Base-by-base conservation (phyloP, 176 grass and related monocot genomes). In the Cenchrus purpureus region DNA sequence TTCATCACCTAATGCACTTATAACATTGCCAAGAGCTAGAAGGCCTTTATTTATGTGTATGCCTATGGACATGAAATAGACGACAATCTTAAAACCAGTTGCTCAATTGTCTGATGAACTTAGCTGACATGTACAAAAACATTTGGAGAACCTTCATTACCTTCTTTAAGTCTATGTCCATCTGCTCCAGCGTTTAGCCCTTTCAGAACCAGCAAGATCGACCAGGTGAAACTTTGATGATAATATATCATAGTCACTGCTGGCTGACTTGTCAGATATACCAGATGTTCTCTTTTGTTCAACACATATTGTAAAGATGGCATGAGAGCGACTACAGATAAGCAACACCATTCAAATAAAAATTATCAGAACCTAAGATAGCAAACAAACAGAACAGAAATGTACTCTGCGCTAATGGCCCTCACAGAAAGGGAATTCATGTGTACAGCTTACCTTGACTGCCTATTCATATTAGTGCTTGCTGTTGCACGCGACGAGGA, bases 191-290 rank as follows among this genome's bases (percentile, higher is more conserved):
- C 93, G 85, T 69, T 95, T 95, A 77, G 94, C 89, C 73, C 91
- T 92, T 83, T 97, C 94, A 83, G 94, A 97, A 80, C 94, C 94
- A 84, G 94, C 94, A 67, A 97, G 88, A 76, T 97, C 94, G 63
- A 97, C 94, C 16, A 97, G 77, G 76, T 97, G 94, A 90, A 97
- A 81, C 54, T 97, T 97, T 34, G 91, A 86, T 14, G 85, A 88
- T 56, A 97, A 60, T 78, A 91, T 88, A 46, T 97, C 91, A 79
- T 90, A 75, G 65, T 95, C 90, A 92, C 73, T 82, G 25, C 19
- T 81, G 17, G 56, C 57, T 71, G 62, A 68, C 76, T 87, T 87
- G 61, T 91, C 85, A 79, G 43, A 85, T 78, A 54, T 68, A 79
- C 74, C 63, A 28, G 79, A 86, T 37, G 65, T 69, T 85, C 61